Conservation (phyloP, 2,329 filamentous ascomycete species). For the Parasarocladium wereldwijsianum region DNA sequence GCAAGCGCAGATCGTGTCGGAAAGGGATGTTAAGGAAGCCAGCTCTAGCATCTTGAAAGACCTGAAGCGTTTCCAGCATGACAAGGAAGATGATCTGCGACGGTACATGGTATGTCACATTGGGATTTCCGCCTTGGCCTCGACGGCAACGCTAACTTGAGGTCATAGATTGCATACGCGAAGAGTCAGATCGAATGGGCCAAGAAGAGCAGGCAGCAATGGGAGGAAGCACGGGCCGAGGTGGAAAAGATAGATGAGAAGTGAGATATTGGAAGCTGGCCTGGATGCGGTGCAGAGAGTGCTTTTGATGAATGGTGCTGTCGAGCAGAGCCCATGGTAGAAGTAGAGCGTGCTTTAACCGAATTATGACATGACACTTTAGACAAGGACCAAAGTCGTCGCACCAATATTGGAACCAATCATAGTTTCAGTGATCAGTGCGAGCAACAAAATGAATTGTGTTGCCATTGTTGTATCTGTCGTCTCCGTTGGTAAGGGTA, state of each 20-base stretch:
- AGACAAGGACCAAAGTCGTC: too few relatives aligned
- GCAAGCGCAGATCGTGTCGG: slow-evolving; percentile 76
- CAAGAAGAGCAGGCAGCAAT: slow-evolving; percentile 74
- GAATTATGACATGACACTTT: too few relatives aligned
- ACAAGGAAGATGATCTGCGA: slow-evolving; percentile 89
- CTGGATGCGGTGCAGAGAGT: too few relatives aligned
- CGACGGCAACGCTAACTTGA: slow-evolving; percentile 11
- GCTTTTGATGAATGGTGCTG: too few relatives aligned
- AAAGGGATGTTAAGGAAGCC: slow-evolving; percentile 85
- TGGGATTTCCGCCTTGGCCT: background rate
- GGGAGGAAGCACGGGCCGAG: slow-evolving; percentile 80
- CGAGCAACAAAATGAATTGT: too few relatives aligned
- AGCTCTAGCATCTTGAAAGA: slow-evolving; percentile 80
- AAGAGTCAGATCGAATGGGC: slow-evolving; percentile 92
- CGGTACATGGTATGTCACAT: slow-evolving; percentile 74
- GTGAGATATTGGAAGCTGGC: too few relatives aligned
- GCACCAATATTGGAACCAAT: too few relatives aligned
- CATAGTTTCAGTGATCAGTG: too few relatives aligned
- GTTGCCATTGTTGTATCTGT: too few relatives aligned
- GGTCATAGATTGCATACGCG: slow-evolving; percentile 80
- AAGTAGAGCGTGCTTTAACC: too few relatives aligned
- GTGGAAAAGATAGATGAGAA: slow-evolving; percentile 71
- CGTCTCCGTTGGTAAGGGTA: too few relatives aligned
- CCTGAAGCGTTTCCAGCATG: slow-evolving; percentile 78
- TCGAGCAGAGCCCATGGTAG: background rate